A percentile compares a stretch with the other conserved stretches of the same genome.
phyloP scores from a whole-genome alignment of 345 rosid species.

The Camelina neglecta region DNA sequence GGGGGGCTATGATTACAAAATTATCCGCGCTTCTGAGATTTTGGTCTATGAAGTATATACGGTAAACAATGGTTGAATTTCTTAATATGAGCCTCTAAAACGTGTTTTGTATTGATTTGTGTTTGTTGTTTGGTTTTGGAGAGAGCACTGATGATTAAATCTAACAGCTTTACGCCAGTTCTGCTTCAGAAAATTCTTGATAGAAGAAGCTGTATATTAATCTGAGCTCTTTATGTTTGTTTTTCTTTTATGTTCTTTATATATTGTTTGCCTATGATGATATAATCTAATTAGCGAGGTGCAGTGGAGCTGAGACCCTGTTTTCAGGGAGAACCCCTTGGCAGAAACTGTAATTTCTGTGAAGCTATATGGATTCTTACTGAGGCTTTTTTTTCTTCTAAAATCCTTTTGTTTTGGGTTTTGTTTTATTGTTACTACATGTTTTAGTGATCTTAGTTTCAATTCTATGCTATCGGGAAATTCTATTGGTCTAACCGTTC shows the following conservation, averaged over 20 bases:
- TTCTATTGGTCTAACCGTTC: no score
- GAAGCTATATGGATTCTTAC: slow-evolving; percentile 49
- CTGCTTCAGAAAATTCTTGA: slow-evolving; percentile 98
- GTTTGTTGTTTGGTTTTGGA: neutral
- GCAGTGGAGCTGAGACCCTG: slow-evolving; percentile 67
- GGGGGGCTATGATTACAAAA: slow-evolving; percentile 57
- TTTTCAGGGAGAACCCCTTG: slow-evolving; percentile 65
- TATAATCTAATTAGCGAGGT: slow-evolving; percentile 53
- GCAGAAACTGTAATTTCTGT: slow-evolving; percentile 47
- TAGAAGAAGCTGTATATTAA: slow-evolving; percentile 66
- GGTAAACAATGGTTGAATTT: slow-evolving; percentile 67
- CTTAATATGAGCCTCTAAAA: slow-evolving; percentile 68
- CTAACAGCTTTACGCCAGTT: slow-evolving; percentile 86
- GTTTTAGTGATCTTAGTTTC: no score
- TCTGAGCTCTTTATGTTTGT: slow-evolving; percentile 54
- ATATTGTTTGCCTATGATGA: slow-evolving; percentile 47
- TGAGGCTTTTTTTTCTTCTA: slow-evolving; percentile 43
- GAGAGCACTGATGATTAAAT: slow-evolving; percentile 55
- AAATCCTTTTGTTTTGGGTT: neutral
- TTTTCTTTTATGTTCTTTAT: no score
- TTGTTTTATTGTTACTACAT: neutral
- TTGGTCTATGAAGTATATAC: slow-evolving; percentile 58
- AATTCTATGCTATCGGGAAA: no score
- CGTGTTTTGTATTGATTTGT: neutral
- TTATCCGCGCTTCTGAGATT: slow-evolving; percentile 86